A percentile compares a stretch with the other conserved stretches of the same genome.
Conservation (phyloP, 2,329 filamentous ascomycete species). For the Atkinsonella hypoxylon region DNA sequence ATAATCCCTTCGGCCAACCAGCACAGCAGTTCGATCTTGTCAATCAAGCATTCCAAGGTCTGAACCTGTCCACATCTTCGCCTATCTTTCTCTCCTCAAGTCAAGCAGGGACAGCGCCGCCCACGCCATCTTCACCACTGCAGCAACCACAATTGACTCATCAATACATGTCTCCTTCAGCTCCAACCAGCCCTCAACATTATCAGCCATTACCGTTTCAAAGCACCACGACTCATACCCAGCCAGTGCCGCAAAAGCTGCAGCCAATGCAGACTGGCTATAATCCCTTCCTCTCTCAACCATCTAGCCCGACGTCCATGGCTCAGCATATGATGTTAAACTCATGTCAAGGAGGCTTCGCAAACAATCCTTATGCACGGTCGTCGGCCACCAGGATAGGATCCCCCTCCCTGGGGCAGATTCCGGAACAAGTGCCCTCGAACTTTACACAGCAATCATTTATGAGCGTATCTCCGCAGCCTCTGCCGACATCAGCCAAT, state of each 20-base stretch:
- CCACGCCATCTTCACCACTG: neutral
- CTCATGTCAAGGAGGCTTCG: conserved; percentile 22
- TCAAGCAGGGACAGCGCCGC: conserved; percentile 41
- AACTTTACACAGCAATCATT: conserved; percentile 34
- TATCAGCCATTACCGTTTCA: conserved; percentile 29
- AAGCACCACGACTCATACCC: conserved; percentile 31
- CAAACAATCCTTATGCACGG: conserved; percentile 36
- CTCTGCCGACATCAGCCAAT: conserved; percentile 20
- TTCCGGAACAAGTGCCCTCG: conserved; percentile 38
- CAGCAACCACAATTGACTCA: conserved; percentile 26
- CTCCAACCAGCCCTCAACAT: conserved; percentile 27
- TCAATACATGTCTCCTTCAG: conserved; percentile 30
- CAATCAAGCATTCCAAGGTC: conserved; percentile 61
- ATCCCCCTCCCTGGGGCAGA: conserved; percentile 37
- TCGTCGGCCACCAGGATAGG: conserved; percentile 39
- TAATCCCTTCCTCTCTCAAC: conserved; percentile 39
- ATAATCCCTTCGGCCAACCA: conserved; percentile 58
- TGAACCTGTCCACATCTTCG: conserved; percentile 52
- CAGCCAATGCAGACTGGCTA: conserved; percentile 31
- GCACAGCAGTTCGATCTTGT: conserved; percentile 30
- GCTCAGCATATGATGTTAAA: conserved; percentile 30
- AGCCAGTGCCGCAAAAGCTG: conserved; percentile 19
- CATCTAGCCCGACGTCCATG: conserved; percentile 18
- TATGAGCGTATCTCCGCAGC: conserved; percentile 18
- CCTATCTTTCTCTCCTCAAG: conserved; percentile 45